Evolutionary conservation across 2,329 filamentous ascomycete species (phyloP), one percentile per base, ranked within the genome.

Genomic region (Fusarium subglutinans): DNA sequence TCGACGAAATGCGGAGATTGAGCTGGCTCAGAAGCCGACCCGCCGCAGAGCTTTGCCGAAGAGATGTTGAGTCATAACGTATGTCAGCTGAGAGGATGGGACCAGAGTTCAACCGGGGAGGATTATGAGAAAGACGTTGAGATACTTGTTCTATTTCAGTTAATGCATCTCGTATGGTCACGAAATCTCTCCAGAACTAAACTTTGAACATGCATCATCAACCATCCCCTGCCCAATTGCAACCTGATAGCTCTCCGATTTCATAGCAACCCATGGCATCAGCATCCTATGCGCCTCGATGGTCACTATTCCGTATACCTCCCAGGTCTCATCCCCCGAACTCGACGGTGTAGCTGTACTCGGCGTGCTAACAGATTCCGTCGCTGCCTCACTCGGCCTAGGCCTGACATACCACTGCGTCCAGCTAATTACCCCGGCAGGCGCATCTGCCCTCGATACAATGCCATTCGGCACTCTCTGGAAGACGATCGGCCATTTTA

Each of bases 1-100:
- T 37, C 80, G 86, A 22, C 82, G 86, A 24, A 79, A 81, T 17
- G 86, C 83, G 0, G 86, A 88, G 79, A 80, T 88, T 20, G 77
- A 75, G 13, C 72, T 88, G 63, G 66, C 70, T 17, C 61, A 70
- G 37, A 75, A 66, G 15, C 53, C 59, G 6, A 75, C 72, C 0
- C 69, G 41, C 10, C 57, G 41, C 3, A 58, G 47, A 50, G 72
- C 76, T 8, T 47, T 78, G 4, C 74, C 74, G 12, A 66, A 51
- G 26, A 54, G 45, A 10, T 74, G 69, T 3, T 43, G 3, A 14
- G 43, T 7, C 18, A 20, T 14, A 20, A 26, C 24, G 9, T 4
- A 7, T 26, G 24, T 26, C 24, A 6, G 24, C 17, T 20, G 8
- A 9, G 17, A 26, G 43, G 4, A 6, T 8, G 2, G 12, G 20